phyloP scores from a whole-genome alignment of 1,284 basidiomycete genomes.

The Leccinum colubrinum region DNA sequence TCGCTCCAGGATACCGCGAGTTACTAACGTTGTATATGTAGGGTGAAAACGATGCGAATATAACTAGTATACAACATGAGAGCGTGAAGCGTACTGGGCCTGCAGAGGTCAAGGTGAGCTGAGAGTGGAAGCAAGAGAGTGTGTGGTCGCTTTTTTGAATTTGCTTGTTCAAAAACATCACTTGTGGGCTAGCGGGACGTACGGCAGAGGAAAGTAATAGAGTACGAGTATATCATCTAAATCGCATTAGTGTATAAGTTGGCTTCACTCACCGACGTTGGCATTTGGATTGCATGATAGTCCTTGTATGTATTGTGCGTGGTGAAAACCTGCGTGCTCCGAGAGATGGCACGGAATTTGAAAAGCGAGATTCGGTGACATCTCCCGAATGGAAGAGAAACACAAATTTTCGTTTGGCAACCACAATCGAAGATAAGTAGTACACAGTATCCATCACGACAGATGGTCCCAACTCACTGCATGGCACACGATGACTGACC shows the following conservation, averaged over 20 bases:
- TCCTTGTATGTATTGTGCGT: not conserved
- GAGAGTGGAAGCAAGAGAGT: not conserved
- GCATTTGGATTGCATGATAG: not conserved
- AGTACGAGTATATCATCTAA: not conserved
- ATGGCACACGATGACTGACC: constrained; percentile 69
- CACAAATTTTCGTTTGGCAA: not conserved
- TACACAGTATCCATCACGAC: constrained; percentile 62
- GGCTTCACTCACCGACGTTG: not conserved
- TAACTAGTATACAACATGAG: not conserved
- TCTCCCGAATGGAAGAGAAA: not conserved
- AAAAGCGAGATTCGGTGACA: not conserved
- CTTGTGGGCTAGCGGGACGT: not conserved
- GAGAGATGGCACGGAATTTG: not conserved
- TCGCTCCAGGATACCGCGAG: too few species aligned
- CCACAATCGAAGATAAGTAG: constrained; percentile 54
- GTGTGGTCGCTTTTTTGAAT: not conserved
- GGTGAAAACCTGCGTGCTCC: not conserved
- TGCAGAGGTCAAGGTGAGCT: not conserved
- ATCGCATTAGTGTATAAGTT: not conserved
- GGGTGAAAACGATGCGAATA: too few species aligned
- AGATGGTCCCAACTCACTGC: constrained; percentile 62
- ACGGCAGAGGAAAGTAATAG: not conserved
- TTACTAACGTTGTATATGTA: too few species aligned
- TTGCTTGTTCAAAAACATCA: not conserved
- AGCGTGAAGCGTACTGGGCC: not conserved